phyloP scores from a whole-genome alignment of 176 grass and related monocot species.

The Bolboschoenus planiculmis region DNA sequence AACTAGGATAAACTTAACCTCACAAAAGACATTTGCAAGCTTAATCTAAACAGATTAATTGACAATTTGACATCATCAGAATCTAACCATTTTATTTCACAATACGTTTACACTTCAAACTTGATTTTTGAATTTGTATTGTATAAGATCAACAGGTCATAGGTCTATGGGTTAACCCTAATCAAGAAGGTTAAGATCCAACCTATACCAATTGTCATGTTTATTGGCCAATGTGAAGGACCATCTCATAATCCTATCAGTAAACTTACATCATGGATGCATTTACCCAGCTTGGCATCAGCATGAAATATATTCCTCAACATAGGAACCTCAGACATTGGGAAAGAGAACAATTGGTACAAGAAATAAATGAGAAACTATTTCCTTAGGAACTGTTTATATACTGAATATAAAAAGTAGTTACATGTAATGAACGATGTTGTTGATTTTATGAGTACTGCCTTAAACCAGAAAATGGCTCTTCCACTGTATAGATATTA shows the following conservation, averaged over 20 bases:
- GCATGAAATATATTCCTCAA: neutral
- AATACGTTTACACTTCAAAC: neutral
- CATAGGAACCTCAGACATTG: neutral
- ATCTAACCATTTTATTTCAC: neutral
- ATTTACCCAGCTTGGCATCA: neutral
- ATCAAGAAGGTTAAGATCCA: neutral
- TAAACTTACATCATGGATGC: neutral
- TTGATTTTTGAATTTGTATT: neutral
- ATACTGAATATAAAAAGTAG: constrained; percentile 24
- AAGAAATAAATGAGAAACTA: neutral
- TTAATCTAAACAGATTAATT: neutral
- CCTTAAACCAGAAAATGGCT: constrained; percentile 11
- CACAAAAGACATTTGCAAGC: neutral
- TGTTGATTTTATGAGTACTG: constrained; percentile 15
- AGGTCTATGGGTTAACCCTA: neutral
- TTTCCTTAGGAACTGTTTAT: constrained; percentile 23
- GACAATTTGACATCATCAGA: neutral
- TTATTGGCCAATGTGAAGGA: neutral
- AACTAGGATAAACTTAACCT: no score
- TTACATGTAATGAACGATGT: constrained; percentile 25
- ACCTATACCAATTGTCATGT: neutral
- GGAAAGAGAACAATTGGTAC: neutral
- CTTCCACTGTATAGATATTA: constrained; percentile 23
- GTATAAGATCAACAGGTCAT: neutral
- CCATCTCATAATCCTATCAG: neutral